Evolutionary conservation across 2,329 filamentous ascomycete genomes (phyloP).

Genomic region (Ophiostoma ips): DNA sequence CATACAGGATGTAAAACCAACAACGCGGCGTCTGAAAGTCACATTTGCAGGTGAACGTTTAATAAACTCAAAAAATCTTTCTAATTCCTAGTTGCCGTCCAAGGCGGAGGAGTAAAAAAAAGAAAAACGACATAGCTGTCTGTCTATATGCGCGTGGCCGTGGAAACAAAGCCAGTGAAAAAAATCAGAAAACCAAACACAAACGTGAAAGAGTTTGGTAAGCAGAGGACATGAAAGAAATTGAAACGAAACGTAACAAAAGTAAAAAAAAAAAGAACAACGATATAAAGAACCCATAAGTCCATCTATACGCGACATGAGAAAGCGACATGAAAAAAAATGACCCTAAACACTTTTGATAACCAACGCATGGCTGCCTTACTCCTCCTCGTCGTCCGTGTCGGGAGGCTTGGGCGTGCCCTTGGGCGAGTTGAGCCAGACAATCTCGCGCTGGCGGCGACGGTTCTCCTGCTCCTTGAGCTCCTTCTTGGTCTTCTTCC

Average conservation of each 20-base stretch:
- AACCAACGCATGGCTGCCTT: background rate
- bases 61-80: too few species aligned
- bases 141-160: background rate
- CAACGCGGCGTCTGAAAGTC: too few species aligned
- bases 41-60: too few species aligned
- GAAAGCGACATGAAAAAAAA: too few species aligned
- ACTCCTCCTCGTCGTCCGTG: conserved; percentile 54
- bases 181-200: background rate
- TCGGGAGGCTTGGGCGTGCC: conserved; percentile 65
- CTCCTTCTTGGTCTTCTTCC: conserved; percentile 97
- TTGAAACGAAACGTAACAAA: background rate
- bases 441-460: conserved; percentile 71
- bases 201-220: too few species aligned
- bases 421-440: conserved; percentile 75
- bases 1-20: background rate
- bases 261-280: background rate
- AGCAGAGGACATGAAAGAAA: background rate
- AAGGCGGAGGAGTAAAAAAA: background rate
- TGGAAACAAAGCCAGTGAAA: background rate
- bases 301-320: background rate
- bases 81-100: background rate
- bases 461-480: conserved; percentile 85
- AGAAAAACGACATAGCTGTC: background rate
- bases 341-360: background rate
- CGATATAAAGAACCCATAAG: background rate